Evolutionary conservation across 1,139 yeast species (phyloP).

Genomic region (Protomyces macrosporus): DNA sequence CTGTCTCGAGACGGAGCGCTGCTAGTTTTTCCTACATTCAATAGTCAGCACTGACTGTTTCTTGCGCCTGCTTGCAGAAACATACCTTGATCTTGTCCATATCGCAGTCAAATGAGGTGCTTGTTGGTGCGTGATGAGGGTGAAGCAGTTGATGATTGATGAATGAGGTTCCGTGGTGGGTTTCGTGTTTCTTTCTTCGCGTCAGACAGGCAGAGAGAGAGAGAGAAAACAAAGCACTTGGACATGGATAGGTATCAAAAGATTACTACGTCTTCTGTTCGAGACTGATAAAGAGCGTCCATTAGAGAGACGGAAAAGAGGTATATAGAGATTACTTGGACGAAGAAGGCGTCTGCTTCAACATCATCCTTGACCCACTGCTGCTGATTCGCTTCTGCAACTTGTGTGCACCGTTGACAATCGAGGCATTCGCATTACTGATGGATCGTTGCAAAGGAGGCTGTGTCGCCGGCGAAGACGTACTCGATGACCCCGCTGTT

Average conservation of each 20-base stretch:
- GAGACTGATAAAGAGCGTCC: no score
- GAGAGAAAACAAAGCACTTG: no score
- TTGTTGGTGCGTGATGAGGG: no score
- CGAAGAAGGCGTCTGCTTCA: neutral
- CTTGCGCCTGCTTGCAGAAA: neutral
- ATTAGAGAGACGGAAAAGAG: no score
- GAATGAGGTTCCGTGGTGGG: no score
- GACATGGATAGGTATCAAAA: no score
- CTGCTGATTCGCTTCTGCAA: conserved; percentile 19
- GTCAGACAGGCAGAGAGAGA: no score
- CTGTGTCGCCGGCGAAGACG: neutral
- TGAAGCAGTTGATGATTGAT: no score
- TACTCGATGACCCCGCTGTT: neutral
- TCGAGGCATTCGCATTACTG: conserved; percentile 10
- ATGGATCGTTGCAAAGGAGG: conserved; percentile 4
- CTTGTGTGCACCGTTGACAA: conserved; percentile 15
- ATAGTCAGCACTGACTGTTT: neutral
- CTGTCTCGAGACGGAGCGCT: conserved; percentile 89
- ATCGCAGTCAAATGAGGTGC: neutral
- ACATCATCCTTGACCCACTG: neutral
- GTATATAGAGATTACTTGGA: neutral
- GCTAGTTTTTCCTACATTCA: conserved; percentile 59
- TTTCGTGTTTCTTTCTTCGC: no score
- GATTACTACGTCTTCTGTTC: no score
- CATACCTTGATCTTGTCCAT: conserved; percentile 23